phyloP scores from a whole-genome alignment of 768 basidiomycete genomes.

The Suillus subalutaceus region DNA sequence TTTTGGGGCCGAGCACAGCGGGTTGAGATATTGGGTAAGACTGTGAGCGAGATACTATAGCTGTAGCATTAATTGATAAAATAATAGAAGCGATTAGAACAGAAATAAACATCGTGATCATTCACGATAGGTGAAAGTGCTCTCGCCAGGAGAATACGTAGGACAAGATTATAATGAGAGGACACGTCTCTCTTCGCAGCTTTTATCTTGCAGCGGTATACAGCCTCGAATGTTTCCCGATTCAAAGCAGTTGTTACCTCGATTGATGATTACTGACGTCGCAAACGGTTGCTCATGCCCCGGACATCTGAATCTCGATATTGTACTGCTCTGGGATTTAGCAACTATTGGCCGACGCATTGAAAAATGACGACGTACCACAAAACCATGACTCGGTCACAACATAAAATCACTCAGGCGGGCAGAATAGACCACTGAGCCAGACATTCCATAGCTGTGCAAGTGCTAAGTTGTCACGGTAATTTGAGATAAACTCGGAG shows the following conservation, averaged over 20 bases:
- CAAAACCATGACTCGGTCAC: not conserved
- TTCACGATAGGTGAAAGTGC: not conserved
- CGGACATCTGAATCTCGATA: not conserved
- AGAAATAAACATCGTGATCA: conserved; percentile 18
- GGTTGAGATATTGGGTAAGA: conserved; percentile 10
- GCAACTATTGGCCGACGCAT: not conserved
- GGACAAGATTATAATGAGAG: not conserved
- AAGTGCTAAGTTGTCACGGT: not conserved
- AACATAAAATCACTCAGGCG: not conserved
- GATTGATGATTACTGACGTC: not conserved
- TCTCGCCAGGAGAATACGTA: not conserved
- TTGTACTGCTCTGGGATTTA: not conserved
- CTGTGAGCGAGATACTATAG: conserved; percentile 20
- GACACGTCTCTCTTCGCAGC: not conserved
- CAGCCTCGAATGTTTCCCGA: not conserved
- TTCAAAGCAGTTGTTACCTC: not conserved
- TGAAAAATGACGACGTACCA: not conserved
- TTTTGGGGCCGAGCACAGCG: conserved; percentile 21
- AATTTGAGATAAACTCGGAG: not conserved
- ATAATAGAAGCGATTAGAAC: conserved; percentile 14
- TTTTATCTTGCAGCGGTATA: not conserved
- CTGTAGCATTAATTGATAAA: conserved; percentile 17
- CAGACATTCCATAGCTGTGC: not conserved
- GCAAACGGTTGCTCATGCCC: not conserved
- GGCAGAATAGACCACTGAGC: not conserved